phyloP scores from a whole-genome alignment of 1,284 basidiomycete genomes.

The Pascua guehoae region DNA sequence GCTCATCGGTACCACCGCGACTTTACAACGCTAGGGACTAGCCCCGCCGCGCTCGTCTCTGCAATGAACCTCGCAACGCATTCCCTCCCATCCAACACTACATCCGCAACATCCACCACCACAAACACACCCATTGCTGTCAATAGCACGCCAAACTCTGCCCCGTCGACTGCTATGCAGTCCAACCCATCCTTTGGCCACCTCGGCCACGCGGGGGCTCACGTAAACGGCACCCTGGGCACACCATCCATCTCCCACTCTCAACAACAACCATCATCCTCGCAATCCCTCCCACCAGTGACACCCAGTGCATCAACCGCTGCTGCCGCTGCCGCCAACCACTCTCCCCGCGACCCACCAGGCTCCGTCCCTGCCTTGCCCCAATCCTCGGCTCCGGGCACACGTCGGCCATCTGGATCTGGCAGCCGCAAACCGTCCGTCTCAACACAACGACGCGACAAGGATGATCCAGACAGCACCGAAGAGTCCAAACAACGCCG shows the following conservation, averaged over 20 bases:
- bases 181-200: too few relatives aligned
- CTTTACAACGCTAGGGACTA: conserved; percentile 12
- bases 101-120: neutral
- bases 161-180: too few relatives aligned
- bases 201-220: too few relatives aligned
- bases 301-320: too few relatives aligned
- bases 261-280: too few relatives aligned
- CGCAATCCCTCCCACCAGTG: too few relatives aligned
- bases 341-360: too few relatives aligned
- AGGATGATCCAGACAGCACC: conserved; percentile 12
- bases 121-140: neutral
- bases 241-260: too few relatives aligned
- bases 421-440: conserved; percentile 6
- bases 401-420: conserved; percentile 7
- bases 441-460: conserved; percentile 4
- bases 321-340: too few relatives aligned
- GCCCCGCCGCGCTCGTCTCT: conserved; percentile 6
- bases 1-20: conserved; percentile 20
- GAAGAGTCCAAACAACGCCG: conserved; percentile 7
- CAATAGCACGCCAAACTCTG: too few relatives aligned
- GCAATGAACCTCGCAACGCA: conserved; percentile 16
- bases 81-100: neutral
- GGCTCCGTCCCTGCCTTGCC: too few relatives aligned
- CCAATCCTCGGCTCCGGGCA: neutral
- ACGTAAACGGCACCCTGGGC: too few relatives aligned